Percentiles rank a stretch among this genome's conserved stretches.
Evolutionary conservation across 192 early-diverging fungal species (phyloP).

Genomic region (Phlyctochytrium planicorne): DNA sequence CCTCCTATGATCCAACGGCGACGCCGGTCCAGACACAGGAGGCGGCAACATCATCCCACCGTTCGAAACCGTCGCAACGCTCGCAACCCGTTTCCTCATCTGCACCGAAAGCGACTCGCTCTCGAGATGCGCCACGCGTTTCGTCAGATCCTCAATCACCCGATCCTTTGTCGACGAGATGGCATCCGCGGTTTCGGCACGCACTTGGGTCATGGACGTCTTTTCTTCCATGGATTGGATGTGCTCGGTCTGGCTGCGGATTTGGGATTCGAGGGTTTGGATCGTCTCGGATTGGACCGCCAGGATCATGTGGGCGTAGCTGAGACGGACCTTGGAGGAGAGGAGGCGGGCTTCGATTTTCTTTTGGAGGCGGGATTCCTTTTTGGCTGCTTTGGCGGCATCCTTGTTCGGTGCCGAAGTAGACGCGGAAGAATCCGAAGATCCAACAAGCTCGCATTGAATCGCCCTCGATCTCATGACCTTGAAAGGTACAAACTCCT

Average conservation of each 20-base stretch:
- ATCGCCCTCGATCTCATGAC: not conserved
- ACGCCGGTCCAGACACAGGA: too few relatives aligned
- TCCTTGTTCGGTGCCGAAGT: too few relatives aligned
- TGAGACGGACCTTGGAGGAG: conserved; percentile 9
- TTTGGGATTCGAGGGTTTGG: conserved; percentile 9
- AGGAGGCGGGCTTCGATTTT: too few relatives aligned
- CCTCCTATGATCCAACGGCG: too few relatives aligned
- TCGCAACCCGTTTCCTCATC: too few relatives aligned
- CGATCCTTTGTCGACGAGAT: conserved; percentile 4
- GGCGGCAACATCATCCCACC: too few relatives aligned
- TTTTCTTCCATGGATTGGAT: not conserved
- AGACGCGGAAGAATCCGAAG: not conserved
- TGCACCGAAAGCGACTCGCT: conserved; percentile 2
- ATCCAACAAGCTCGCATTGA: not conserved
- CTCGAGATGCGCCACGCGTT: conserved; percentile 17
- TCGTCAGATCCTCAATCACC: conserved; percentile 18
- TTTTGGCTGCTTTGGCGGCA: not conserved
- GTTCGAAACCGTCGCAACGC: too few relatives aligned
- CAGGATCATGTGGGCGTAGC: conserved; percentile 15
- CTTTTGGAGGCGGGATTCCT: not conserved
- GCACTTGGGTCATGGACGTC: conserved; percentile 21
- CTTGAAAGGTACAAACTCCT: too few relatives aligned
- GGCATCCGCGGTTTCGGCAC: conserved; percentile 9
- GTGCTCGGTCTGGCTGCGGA: not conserved
- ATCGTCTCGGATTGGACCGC: conserved; percentile 28